These are phyloP conservation scores for Phalaenopsis aphrodite DNA, from an alignment of 106 monocot genomes.

Conservation along the genomic window DNA sequence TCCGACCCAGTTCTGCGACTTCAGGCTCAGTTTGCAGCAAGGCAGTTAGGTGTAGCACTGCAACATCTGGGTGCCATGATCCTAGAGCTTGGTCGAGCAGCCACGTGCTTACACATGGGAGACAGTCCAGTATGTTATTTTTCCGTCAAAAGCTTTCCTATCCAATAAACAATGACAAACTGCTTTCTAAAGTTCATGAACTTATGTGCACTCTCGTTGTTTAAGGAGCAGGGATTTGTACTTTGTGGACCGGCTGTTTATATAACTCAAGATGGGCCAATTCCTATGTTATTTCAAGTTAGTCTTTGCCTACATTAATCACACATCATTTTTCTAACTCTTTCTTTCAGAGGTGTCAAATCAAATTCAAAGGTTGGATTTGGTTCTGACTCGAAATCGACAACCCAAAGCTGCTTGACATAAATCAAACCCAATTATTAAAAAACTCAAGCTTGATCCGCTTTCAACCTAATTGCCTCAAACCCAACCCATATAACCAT, in stretches of 20 bases:
- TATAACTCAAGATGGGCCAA: constrained; percentile 67
- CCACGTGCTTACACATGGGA: constrained; percentile 67
- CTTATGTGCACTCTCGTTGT: background rate
- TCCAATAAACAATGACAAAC: background rate
- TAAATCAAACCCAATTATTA: too few relatives aligned
- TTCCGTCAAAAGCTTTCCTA: background rate
- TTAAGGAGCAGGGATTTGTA: constrained; percentile 63
- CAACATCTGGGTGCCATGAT: constrained; percentile 90
- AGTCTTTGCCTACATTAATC: background rate
- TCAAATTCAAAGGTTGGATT: too few relatives aligned
- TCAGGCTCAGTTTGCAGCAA: constrained; percentile 57
- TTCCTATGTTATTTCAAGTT: constrained; percentile 92
- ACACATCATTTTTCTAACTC: background rate
- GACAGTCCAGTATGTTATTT: constrained; percentile 56
- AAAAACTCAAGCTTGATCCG: too few relatives aligned
- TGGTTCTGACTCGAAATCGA: too few relatives aligned
- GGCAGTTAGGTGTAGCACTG: constrained; percentile 59
- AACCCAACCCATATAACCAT: too few relatives aligned
- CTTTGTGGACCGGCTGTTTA: constrained; percentile 81
- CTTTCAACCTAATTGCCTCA: too few relatives aligned
- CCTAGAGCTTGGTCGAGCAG: constrained; percentile 86
- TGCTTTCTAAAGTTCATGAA: background rate
- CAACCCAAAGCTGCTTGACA: too few relatives aligned
- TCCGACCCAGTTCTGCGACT: constrained; percentile 38
- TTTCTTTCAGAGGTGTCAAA: too few relatives aligned